These are phyloP conservation scores for Phytopythium helicoides DNA, from an alignment of 352 stramenopile genomes.

Conservation along the genomic window DNA sequence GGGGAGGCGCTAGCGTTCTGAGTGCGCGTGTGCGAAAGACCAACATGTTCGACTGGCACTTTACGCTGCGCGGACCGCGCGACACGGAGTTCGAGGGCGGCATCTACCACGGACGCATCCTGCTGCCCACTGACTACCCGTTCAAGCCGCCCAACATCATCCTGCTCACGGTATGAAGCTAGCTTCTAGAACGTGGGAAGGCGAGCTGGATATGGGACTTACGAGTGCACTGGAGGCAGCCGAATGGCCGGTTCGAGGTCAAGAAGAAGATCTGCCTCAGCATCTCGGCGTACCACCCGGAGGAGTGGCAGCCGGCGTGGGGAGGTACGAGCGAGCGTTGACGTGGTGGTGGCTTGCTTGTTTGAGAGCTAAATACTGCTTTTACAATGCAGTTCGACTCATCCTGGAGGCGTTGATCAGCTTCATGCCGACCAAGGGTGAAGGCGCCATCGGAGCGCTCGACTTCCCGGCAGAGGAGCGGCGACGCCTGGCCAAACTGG, in stretches of 20 bases:
- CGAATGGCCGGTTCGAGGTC: slow-evolving; percentile 97
- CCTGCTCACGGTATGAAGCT: slow-evolving; percentile 92
- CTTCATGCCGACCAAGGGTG: slow-evolving; percentile 93
- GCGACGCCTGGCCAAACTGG: slow-evolving; percentile 58
- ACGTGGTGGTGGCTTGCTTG: not conserved
- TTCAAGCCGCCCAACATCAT: slow-evolving; percentile 99
- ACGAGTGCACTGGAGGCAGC: slow-evolving; percentile 27
- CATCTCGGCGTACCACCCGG: slow-evolving; percentile 97
- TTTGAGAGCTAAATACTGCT: not conserved
- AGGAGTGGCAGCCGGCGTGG: slow-evolving; percentile 97
- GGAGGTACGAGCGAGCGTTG: slow-evolving; percentile 31
- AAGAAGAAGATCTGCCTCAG: slow-evolving; percentile 98
- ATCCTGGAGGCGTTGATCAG: slow-evolving; percentile 98
- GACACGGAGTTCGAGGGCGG: slow-evolving; percentile 97
- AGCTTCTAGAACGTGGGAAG: too few relatives aligned
- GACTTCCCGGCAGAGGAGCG: slow-evolving; percentile 73
- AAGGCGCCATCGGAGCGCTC: slow-evolving; percentile 79
- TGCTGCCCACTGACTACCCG: slow-evolving; percentile 92
- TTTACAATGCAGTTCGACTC: slow-evolving; percentile 75
- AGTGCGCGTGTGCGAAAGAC: slow-evolving; percentile 24
- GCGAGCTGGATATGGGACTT: slow-evolving; percentile 2
- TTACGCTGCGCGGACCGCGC: slow-evolving; percentile 96
- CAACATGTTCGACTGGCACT: slow-evolving; percentile 95
- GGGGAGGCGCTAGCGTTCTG: too few relatives aligned
- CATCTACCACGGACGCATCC: slow-evolving; percentile 97